Percentiles rank a stretch among this genome's conserved stretches.
phyloP scores from a whole-genome alignment of 2,329 filamentous ascomycete species.

The Neophaeococcomyces aloes region DNA sequence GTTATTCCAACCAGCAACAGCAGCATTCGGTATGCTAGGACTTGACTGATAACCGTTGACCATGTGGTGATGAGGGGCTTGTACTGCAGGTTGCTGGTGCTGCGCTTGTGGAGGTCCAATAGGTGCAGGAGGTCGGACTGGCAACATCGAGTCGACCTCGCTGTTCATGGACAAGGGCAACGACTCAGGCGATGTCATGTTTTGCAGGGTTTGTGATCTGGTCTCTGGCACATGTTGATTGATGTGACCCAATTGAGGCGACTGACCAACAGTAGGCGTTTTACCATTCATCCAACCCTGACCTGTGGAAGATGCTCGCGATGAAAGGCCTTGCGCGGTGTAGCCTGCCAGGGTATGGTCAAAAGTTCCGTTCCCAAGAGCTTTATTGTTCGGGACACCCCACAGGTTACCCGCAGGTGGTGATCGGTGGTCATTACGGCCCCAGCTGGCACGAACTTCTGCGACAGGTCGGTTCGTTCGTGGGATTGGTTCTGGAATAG shows the following conservation, averaged over 20 bases:
- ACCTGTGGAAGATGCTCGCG: constrained; percentile 31
- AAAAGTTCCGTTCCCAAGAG: constrained; percentile 55
- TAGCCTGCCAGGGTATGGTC: constrained; percentile 43
- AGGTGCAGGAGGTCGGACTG: constrained; percentile 34
- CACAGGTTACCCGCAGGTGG: constrained; percentile 43
- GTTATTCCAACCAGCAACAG: constrained; percentile 34
- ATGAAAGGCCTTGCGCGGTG: constrained; percentile 35
- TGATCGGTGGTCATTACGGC: constrained; percentile 27
- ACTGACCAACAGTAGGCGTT: constrained; percentile 19
- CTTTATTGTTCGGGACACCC: constrained; percentile 48
- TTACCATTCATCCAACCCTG: constrained; percentile 25
- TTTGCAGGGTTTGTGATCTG: constrained; percentile 20
- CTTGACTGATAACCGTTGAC: constrained; percentile 12
- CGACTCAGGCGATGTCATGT: constrained; percentile 30
- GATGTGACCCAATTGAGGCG: constrained; percentile 18
- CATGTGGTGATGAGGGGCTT: constrained; percentile 4
- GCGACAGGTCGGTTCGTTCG: constrained; percentile 4
- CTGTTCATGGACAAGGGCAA: constrained; percentile 26
- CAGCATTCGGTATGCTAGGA: constrained; percentile 24
- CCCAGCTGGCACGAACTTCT: constrained; percentile 20
- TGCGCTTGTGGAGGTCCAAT: constrained; percentile 37
- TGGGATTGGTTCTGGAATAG: constrained; percentile 8
- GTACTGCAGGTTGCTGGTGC: constrained; percentile 14
- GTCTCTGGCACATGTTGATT: constrained; percentile 26
- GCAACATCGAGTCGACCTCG: constrained; percentile 28